Percentiles rank a stretch among this genome's conserved stretches.
Conservation (phyloP, 2,329 filamentous ascomycete species). For the Berkeleyomyces basicola region DNA sequence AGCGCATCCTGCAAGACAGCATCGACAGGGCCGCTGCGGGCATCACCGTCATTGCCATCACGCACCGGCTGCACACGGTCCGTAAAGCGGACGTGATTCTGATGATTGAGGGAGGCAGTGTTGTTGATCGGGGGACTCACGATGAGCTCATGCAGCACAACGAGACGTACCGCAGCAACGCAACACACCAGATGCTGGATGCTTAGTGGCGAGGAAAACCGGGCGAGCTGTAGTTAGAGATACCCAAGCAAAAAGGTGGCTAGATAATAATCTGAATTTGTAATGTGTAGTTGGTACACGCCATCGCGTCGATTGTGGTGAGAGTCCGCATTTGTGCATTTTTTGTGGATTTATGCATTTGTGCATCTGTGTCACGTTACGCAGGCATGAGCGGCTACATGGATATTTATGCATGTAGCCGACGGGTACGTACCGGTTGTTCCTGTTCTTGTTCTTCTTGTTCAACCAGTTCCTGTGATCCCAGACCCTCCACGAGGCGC, state of each 20-base stretch:
- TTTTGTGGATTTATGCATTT: too few species aligned
- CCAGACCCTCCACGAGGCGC: neutral
- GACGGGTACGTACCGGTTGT: too few species aligned
- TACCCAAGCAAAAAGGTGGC: neutral
- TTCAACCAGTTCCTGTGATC: too few species aligned
- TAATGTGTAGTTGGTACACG: neutral
- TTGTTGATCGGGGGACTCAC: conserved; percentile 36
- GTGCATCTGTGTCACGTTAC: neutral
- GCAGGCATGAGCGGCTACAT: neutral
- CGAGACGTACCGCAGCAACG: conserved; percentile 36
- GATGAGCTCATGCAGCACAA: conserved; percentile 36
- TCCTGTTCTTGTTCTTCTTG: neutral
- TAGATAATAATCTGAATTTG: neutral
- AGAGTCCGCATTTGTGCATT: too few species aligned
- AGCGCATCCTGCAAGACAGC: conserved; percentile 47
- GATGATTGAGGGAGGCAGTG: conserved; percentile 35
- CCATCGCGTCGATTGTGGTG: neutral
- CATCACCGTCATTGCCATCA: conserved; percentile 42
- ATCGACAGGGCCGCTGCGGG: conserved; percentile 39
- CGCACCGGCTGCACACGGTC: conserved; percentile 40
- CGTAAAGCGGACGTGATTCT: conserved; percentile 41
- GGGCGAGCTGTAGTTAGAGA: too few species aligned
- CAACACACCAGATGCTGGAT: conserved; percentile 32
- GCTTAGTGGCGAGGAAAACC: conserved; percentile 6
- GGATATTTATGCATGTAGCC: neutral